A percentile compares a stretch with the other conserved stretches of the same genome.
Conservation (phyloP, 2,329 filamentous ascomycete species). For the Colletotrichum sp. region DNA sequence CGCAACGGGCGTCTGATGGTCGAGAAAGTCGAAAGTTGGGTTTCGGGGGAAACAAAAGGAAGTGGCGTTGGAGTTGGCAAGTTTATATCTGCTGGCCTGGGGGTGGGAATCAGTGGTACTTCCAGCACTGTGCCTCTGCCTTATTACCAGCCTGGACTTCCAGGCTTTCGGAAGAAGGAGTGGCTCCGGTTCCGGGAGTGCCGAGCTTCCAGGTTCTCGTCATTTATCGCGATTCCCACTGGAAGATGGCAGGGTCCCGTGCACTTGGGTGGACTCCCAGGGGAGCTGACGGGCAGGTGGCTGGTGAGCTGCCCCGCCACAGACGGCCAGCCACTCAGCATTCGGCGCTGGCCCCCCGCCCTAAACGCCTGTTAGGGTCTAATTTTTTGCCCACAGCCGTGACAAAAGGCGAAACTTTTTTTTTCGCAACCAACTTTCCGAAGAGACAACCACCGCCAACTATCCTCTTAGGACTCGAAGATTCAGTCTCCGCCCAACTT, state of each 20-base stretch:
- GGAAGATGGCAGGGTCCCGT: not conserved
- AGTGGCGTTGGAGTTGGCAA: conserved; percentile 21
- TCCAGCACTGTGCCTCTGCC: not conserved
- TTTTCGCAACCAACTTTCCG: conserved; percentile 16
- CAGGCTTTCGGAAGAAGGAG: not conserved
- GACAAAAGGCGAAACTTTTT: conserved; percentile 31
- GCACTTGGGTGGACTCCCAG: not conserved
- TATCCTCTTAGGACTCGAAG: conserved; percentile 78
- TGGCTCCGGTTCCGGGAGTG: conserved; percentile 5
- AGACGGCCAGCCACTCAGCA: not conserved
- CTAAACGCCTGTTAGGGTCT: conserved; percentile 20
- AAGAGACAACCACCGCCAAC: conserved; percentile 23
- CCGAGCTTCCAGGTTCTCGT: not conserved
- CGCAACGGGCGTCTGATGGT: not conserved
- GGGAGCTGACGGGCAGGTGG: not conserved
- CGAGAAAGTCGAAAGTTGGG: not conserved
- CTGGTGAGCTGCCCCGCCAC: not conserved
- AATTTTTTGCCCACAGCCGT: conserved; percentile 20
- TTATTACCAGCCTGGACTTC: not conserved
- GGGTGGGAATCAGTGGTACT: conserved; percentile 17
- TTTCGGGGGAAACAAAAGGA: conserved; percentile 5
- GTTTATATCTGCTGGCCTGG: conserved; percentile 21
- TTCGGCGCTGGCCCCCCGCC: not conserved
- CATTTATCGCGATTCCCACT: not conserved
- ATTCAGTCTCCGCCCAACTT: conserved; percentile 97